Percentiles rank a stretch among this genome's conserved stretches.
These are phyloP conservation scores for Microcyclospora pomicola DNA, from an alignment of 2,329 filamentous ascomycete genomes.

Conservation along the genomic window DNA sequence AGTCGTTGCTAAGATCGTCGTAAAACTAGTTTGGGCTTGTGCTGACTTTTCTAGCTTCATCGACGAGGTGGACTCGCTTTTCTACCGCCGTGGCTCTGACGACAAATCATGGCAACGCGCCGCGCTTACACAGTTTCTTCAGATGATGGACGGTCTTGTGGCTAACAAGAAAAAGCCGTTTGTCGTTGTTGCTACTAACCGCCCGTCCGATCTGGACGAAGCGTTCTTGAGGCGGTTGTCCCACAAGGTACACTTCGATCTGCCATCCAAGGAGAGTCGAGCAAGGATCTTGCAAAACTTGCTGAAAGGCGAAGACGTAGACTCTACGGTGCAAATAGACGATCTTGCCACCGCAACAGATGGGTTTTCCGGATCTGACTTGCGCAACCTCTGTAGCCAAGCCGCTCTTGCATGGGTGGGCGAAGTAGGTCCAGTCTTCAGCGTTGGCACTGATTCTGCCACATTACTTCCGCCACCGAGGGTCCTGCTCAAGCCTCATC, in stretches of 20 bases:
- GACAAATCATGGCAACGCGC: slow-evolving; percentile 5
- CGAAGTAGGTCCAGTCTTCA: too few relatives aligned
- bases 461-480: too few relatives aligned
- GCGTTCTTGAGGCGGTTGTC: slow-evolving; percentile 39
- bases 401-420: too few relatives aligned
- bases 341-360: neutral
- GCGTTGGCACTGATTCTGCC: too few relatives aligned
- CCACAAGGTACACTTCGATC: slow-evolving; percentile 34
- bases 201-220: slow-evolving; percentile 23
- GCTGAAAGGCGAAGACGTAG: slow-evolving; percentile 30
- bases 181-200: slow-evolving; percentile 19
- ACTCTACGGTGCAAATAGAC: too few relatives aligned
- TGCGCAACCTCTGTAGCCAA: too few relatives aligned
- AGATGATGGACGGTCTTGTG: slow-evolving; percentile 12
- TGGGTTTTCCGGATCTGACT: too few relatives aligned
- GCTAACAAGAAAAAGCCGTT: slow-evolving; percentile 7
- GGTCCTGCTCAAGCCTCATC: too few relatives aligned
- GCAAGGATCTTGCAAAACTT: slow-evolving; percentile 36
- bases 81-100: slow-evolving; percentile 3
- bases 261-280: slow-evolving; percentile 33
- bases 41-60: slow-evolving; percentile 6
- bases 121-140: slow-evolving; percentile 17
- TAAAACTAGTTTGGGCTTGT: too few relatives aligned
- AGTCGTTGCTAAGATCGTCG: too few relatives aligned
- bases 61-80: slow-evolving; percentile 11